These are phyloP conservation scores for Cyberlindnera sargentensis DNA, from an alignment of 805 yeast genomes.

Conservation along the genomic window DNA sequence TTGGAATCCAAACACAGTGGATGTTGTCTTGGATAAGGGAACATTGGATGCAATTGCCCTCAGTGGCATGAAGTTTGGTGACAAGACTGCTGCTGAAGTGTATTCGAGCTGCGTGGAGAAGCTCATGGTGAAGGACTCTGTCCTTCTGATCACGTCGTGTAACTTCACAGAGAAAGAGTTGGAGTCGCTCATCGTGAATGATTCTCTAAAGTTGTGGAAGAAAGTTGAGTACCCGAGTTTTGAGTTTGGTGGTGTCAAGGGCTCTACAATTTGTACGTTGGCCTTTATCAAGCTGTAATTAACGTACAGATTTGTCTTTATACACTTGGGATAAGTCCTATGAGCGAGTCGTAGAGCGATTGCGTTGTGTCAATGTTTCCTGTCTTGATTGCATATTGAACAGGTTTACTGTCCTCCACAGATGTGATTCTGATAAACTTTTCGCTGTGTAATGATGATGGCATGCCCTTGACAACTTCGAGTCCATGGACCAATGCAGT, in stretches of 20 bases:
- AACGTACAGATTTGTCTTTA: not conserved
- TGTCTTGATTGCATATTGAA: conserved; percentile 78
- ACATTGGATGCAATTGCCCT: conserved; percentile 95
- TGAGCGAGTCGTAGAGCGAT: conserved; percentile 46
- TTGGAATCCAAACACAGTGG: conserved; percentile 36
- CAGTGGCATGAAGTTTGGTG: conserved; percentile 47
- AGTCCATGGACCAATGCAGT: conserved; percentile 56
- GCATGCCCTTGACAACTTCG: conserved; percentile 70
- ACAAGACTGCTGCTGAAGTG: conserved; percentile 43
- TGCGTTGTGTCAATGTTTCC: conserved; percentile 55
- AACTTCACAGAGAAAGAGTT: conserved; percentile 86
- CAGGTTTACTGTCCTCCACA: conserved; percentile 56
- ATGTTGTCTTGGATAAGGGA: conserved; percentile 86
- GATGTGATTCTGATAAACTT: conserved; percentile 75
- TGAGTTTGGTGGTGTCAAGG: conserved; percentile 84
- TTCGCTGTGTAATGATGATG: conserved; percentile 76
- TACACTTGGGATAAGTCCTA: conserved; percentile 20
- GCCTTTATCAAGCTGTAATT: conserved; percentile 49
- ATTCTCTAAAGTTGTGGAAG: conserved; percentile 50
- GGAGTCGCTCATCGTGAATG: conserved; percentile 40
- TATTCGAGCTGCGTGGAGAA: conserved; percentile 57
- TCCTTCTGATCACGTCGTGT: conserved; percentile 81
- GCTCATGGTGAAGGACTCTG: conserved; percentile 47
- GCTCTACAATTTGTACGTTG: conserved; percentile 81
- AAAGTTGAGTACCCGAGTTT: conserved; percentile 72